Evolutionary conservation across 345 rosid species (phyloP).

Genomic region (Arabidopsis suecica): DNA sequence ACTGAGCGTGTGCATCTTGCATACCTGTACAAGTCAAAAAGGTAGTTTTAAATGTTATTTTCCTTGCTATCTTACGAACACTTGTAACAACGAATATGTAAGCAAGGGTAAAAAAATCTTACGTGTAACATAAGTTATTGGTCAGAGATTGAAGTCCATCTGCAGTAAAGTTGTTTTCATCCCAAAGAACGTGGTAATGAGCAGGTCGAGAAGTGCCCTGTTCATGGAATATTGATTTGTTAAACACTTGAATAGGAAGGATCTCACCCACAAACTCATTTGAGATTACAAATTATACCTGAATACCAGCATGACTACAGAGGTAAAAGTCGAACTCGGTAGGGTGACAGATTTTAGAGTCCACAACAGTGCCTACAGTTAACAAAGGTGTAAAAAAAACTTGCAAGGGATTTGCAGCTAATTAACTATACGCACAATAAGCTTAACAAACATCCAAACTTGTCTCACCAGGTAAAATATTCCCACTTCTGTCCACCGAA

Average conservation of each 20-base stretch:
- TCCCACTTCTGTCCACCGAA: conserved; percentile 90
- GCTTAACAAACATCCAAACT: not conserved
- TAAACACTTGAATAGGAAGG: not conserved
- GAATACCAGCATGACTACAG: conserved; percentile 99
- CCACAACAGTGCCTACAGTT: conserved; percentile 87
- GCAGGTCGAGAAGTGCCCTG: conserved; percentile 99
- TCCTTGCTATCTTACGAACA: not conserved
- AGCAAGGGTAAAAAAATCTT: conserved; percentile 32
- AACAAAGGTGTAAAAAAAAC: not conserved
- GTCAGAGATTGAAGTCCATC: conserved; percentile 93
- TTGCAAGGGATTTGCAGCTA: not conserved
- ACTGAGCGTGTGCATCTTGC: conserved; percentile 98
- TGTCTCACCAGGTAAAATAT: conserved; percentile 80
- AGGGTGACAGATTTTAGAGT: conserved; percentile 97
- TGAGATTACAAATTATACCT: conserved; percentile 51
- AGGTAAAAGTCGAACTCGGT: conserved; percentile 96
- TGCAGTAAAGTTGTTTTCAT: conserved; percentile 94
- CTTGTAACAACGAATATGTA: not conserved
- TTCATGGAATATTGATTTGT: not conserved
- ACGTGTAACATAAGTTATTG: conserved; percentile 96
- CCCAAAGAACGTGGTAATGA: conserved; percentile 98
- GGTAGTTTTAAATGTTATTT: not conserved
- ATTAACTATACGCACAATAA: not conserved
- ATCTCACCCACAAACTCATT: not conserved
- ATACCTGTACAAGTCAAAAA: conserved; percentile 57